Base-by-base conservation (phyloP, 495 filamentous ascomycete genomes). In the Aspergillus homomorphus region DNA sequence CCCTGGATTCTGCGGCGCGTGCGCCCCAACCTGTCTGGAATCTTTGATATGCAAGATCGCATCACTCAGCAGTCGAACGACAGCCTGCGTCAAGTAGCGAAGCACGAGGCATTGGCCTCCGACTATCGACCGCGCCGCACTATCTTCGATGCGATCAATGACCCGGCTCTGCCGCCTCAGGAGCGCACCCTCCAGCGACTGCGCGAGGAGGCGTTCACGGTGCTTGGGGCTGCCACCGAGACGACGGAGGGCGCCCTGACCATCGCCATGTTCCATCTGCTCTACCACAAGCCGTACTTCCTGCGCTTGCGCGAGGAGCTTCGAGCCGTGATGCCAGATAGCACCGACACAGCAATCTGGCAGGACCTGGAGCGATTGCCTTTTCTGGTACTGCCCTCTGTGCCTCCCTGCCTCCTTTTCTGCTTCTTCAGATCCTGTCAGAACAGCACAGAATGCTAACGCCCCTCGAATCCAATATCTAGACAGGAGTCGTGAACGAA, bases 331-430 rank as follows among this genome's bases (percentile, higher is more conserved):
- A n/a, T n/a, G n/a, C n/a, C n/a, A n/a, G n/a, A n/a, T n/a, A n/a
- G n/a, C n/a, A n/a, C n/a, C n/a, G n/a, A n/a, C n/a, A n/a, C n/a
- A n/a, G n/a, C n/a, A n/a, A n/a, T n/a, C n/a, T 78, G 70, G 72
- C 55, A 57, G 20, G 66, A 77, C 26, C 68, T 85, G 21, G 80
- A 85, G 56, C 54, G 73, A 23, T 65, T 85, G 21, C 79, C 82
- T 9, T 15, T 12, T 38, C 33, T 14, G 5, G 15, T 38, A 12
- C 4, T 38, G 12, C 26, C 2, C 33, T 14, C 15, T 38, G 33
- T 7, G 7, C 12, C 2, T 38, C 15, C 33, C 33, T 38, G 8
- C 33, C 12, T 38, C 4, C 2, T 38, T 12, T 6, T 38, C 33
- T 12, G 6, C 33, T n/a, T n/a, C n/a, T n/a, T n/a, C n/a, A n/a